Evolutionary conservation across 73 alveolate species (phyloP).

Genomic region (Durusdinium trenchii): DNA sequence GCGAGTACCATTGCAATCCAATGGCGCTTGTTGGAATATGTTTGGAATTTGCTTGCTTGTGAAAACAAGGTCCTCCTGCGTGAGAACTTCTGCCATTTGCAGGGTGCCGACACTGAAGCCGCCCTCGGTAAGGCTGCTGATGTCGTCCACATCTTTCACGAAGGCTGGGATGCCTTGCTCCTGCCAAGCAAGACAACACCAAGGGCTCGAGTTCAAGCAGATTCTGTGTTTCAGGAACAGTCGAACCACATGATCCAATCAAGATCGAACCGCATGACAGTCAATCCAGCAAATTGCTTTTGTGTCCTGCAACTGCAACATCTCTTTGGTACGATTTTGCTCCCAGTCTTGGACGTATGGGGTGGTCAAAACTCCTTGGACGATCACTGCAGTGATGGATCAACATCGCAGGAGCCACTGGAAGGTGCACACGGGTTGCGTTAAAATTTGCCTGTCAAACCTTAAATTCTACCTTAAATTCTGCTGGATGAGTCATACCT

Average conservation of each 20-base stretch:
- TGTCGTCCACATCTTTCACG: neutral
- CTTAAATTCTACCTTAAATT: neutral
- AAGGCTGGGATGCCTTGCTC: conserved; percentile 39
- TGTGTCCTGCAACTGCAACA: conserved; percentile 24
- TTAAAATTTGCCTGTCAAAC: neutral
- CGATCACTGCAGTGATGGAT: neutral
- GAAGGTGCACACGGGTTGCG: neutral
- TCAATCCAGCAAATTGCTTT: neutral
- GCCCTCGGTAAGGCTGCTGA: neutral
- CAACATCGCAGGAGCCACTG: neutral
- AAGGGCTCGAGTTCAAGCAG: neutral
- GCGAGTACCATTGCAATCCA: no score
- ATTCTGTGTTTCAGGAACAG: no score
- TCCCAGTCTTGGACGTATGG: conserved; percentile 90
- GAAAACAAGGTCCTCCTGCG: conserved; percentile 73
- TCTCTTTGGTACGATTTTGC: conserved; percentile 47
- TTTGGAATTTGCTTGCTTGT: no score
- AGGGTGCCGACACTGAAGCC: conserved; percentile 62
- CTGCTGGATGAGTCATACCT: neutral
- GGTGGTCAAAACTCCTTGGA: conserved; percentile 43
- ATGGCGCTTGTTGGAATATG: no score
- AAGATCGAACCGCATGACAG: neutral
- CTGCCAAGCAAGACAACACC: neutral
- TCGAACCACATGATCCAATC: neutral
- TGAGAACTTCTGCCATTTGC: conserved; percentile 72